Evolutionary conservation across 352 stramenopile species (phyloP).

Genomic region (Phytophthora litchii): DNA sequence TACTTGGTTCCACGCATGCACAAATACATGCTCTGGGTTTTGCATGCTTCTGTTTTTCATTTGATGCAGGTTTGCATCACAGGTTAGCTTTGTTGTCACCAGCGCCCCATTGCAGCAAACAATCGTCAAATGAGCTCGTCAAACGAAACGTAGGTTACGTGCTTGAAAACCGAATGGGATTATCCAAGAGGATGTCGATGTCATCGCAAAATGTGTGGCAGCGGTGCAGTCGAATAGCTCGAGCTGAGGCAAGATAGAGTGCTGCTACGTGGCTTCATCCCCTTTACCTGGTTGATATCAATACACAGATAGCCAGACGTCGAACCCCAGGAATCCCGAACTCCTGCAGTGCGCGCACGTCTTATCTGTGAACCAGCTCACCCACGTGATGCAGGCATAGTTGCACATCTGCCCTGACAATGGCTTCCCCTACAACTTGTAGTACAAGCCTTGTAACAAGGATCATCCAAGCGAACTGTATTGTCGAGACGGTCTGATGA

Average conservation of each 20-base stretch:
- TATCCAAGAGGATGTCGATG: not conserved
- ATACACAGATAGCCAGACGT: slow-evolving; percentile 16
- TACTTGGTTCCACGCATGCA: slow-evolving; percentile 33
- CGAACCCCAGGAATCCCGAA: slow-evolving; percentile 9
- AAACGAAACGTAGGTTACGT: slow-evolving; percentile 11
- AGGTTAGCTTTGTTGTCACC: not conserved
- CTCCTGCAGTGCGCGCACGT: not conserved
- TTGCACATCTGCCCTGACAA: not conserved
- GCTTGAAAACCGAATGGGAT: slow-evolving; percentile 1
- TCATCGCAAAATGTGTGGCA: not conserved
- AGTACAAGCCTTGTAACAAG: no score
- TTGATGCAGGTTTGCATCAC: not conserved
- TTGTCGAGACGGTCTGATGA: not conserved
- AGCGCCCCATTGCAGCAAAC: slow-evolving; percentile 15
- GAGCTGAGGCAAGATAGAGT: not conserved
- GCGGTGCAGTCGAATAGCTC: not conserved
- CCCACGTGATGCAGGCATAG: not conserved
- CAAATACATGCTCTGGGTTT: slow-evolving; percentile 36
- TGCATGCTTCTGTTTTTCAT: slow-evolving; percentile 15
- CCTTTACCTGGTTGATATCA: slow-evolving; percentile 16
- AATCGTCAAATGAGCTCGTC: slow-evolving; percentile 1
- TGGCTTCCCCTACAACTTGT: not conserved
- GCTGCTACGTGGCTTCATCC: not conserved
- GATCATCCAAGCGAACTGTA: not conserved
- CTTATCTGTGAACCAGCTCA: slow-evolving; percentile 12